Evolutionary conservation across 2,329 filamentous ascomycete species (phyloP).

Genomic region (Fusarium beomiforme): DNA sequence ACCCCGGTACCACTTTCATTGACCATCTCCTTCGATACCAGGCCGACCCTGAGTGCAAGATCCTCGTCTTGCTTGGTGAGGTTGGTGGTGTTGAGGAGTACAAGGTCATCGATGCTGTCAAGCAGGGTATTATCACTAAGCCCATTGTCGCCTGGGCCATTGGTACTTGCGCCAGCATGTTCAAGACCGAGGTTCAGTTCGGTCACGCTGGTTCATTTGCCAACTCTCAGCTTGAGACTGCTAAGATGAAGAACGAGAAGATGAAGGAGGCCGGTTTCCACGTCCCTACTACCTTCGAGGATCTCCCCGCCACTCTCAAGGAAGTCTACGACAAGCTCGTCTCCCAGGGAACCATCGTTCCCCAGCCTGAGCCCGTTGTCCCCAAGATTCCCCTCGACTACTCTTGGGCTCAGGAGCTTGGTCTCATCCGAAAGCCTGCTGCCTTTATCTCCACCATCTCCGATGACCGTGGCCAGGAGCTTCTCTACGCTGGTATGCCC

Average conservation of each 20-base stretch:
- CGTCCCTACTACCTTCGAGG: slow-evolving; percentile 97
- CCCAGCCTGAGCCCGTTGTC: slow-evolving; percentile 86
- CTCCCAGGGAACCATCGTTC: slow-evolving; percentile 83
- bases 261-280: slow-evolving; percentile 96
- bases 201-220: slow-evolving; percentile 98
- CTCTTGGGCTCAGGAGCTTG: slow-evolving; percentile 99
- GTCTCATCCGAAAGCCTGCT: slow-evolving; percentile 98
- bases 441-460: slow-evolving; percentile 99
- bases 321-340: slow-evolving; percentile 90
- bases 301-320: slow-evolving; percentile 81
- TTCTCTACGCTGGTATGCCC: slow-evolving; percentile 98
- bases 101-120: slow-evolving; percentile 98
- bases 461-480: slow-evolving; percentile 99
- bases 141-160: slow-evolving; percentile 99
- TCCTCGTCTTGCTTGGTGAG: slow-evolving; percentile 93
- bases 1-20: slow-evolving; percentile 98
- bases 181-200: slow-evolving; percentile 99
- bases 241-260: slow-evolving; percentile 93
- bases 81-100: slow-evolving; percentile 99
- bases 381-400: slow-evolving; percentile 99
- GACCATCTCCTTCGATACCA: slow-evolving; percentile 98
- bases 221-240: slow-evolving; percentile 99
- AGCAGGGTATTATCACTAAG: slow-evolving; percentile 95
- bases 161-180: slow-evolving; percentile 98
- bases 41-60: slow-evolving; percentile 97